Conservation (phyloP, 352 stramenopile genomes). For the Pythium utonaiense region DNA sequence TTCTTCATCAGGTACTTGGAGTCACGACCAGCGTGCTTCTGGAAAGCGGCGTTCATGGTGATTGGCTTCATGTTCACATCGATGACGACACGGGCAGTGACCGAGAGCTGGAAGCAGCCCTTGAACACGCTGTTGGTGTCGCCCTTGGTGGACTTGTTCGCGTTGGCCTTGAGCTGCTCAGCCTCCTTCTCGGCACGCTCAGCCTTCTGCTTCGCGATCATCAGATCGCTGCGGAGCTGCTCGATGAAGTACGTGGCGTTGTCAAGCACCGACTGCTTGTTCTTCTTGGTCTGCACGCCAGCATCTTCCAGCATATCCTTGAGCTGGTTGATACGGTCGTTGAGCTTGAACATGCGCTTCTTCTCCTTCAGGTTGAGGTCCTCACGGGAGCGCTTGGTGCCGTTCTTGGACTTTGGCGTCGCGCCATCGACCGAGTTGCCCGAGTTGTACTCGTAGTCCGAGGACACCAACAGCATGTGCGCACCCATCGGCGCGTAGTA, state of each 20-base stretch:
- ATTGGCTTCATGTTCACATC: slow-evolving; percentile 49
- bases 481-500: no score
- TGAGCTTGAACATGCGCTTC: slow-evolving; percentile 89
- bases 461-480: no score
- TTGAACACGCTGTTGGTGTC: slow-evolving; percentile 38
- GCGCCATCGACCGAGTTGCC: slow-evolving; percentile 24
- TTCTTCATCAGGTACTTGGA: slow-evolving; percentile 56
- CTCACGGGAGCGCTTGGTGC: slow-evolving; percentile 55
- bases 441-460: slow-evolving; percentile 44
- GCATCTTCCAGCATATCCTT: slow-evolving; percentile 28
- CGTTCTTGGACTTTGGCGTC: slow-evolving; percentile 28
- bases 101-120: slow-evolving; percentile 60
- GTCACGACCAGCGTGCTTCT: slow-evolving; percentile 39
- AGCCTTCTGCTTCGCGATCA: slow-evolving; percentile 34
- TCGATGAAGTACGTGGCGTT: slow-evolving; percentile 29
- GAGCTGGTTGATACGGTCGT: slow-evolving; percentile 68
- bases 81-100: slow-evolving; percentile 51
- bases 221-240: slow-evolving; percentile 29
- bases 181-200: slow-evolving; percentile 29
- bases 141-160: slow-evolving; percentile 15
- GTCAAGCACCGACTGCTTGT: slow-evolving; percentile 39
- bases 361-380: slow-evolving; percentile 86
- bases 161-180: slow-evolving; percentile 20
- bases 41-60: slow-evolving; percentile 56
- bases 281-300: slow-evolving; percentile 35